Evolutionary conservation across 1,284 basidiomycete species (phyloP).

Genomic region (Moniliophthora roreri): DNA sequence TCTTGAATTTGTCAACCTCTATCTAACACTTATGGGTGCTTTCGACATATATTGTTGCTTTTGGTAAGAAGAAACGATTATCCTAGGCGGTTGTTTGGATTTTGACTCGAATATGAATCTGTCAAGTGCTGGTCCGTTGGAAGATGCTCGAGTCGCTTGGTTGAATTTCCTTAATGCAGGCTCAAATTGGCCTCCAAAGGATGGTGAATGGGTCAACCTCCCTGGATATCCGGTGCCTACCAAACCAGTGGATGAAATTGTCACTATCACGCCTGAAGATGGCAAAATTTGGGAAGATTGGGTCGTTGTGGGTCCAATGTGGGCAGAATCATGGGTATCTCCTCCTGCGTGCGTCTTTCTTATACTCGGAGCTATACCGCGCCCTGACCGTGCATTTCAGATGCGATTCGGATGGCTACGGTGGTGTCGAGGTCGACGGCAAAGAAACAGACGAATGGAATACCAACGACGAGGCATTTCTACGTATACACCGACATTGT

Average conservation of each 20-base stretch:
- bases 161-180: background rate
- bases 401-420: conserved; percentile 9
- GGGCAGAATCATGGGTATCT: conserved; percentile 11
- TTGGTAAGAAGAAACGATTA: background rate
- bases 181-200: conserved; percentile 12
- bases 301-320: conserved; percentile 13
- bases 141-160: conserved; percentile 12
- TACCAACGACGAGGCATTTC: background rate
- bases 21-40: background rate
- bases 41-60: conserved; percentile 3
- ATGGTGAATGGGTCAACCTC: conserved; percentile 16
- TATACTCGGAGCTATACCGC: background rate
- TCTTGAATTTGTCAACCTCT: background rate
- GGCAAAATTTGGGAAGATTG: conserved; percentile 15
- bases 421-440: conserved; percentile 11
- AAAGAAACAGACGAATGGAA: conserved; percentile 9
- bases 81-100: background rate
- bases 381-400: background rate
- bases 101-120: background rate
- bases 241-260: conserved; percentile 15
- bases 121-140: conserved; percentile 13
- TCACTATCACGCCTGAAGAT: conserved; percentile 11
- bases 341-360: conserved; percentile 10
- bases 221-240: conserved; percentile 15
- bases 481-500: conserved; percentile 13